Base-by-base conservation (phyloP, 345 rosid genomes). In the Pistacia atlantica region DNA sequence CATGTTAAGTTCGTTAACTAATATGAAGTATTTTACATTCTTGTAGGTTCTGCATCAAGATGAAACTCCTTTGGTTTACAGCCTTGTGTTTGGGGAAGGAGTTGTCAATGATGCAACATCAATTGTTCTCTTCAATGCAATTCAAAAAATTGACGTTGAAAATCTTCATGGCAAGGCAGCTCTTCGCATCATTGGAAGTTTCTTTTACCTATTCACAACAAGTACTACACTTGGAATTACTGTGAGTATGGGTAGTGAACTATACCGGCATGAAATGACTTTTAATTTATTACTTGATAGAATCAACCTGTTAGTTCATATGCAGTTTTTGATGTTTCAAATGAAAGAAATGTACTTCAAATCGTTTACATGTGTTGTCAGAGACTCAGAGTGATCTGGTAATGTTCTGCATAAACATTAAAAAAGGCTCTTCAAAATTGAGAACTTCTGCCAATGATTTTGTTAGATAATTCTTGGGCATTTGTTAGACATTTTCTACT, bases 31-130 rank as follows among this genome's bases (percentile, higher is more conserved):
- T 64, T 52, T 3, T 13, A 22, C 49, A 2, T 25, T n/a, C 60
- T 65, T 75, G 38, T 73, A 93, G 98, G 88, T 95, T 82, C 97
- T 95, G 63, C 86, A 89, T 71, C 98, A 95, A 87, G 98, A 95
- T 68, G 97, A 95, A 75, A 95, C 92, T 59, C 97, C 97, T 52
- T 79, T 90, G 56, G 82, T 93, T 18, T 91, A 95, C 79, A 95
- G 99, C 83, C 81, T 93, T 72, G 98, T 95, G 18, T 95, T 95
- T 49, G 97, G 97, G 51, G 98, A 93, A 87, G 98, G 98, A 73
- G 98, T 95, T 2, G 98, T 95, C 81, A 93, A 91, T 77, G 99
- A 95, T 79, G 98, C 99, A 70, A 90, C 99, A 55, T 87, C 98
- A 0, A 91, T 91, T 70, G 98, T 90, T 58, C 84, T 95, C 67